These are phyloP conservation scores for Malus orientalis DNA, from an alignment of 306 rosid species.

Conservation along the genomic window DNA sequence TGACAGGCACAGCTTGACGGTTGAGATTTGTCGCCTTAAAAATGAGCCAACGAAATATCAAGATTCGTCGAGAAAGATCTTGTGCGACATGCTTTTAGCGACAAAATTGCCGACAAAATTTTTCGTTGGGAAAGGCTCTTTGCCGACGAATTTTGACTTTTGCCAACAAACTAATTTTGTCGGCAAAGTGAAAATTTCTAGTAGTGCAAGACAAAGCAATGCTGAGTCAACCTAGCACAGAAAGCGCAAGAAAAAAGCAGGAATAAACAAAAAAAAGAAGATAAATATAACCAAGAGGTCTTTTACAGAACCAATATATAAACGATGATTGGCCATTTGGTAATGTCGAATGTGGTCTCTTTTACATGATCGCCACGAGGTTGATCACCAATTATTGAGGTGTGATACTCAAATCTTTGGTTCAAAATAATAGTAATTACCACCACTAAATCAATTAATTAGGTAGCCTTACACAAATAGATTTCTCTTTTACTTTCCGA, in stretches of 20 bases:
- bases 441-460: neutral
- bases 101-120: too few species aligned
- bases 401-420: neutral
- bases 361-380: constrained; percentile 11
- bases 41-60: too few species aligned
- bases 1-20: too few species aligned
- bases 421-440: neutral
- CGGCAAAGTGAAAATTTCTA: too few species aligned
- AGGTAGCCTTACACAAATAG: neutral
- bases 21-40: too few species aligned
- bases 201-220: constrained; percentile 1
- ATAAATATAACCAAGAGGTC: constrained; percentile 22
- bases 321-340: constrained; percentile 13
- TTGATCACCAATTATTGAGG: constrained; percentile 17
- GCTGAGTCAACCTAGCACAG: constrained; percentile 33
- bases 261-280: neutral
- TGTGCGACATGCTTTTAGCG: too few species aligned
- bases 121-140: too few species aligned
- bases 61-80: too few species aligned
- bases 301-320: too few species aligned
- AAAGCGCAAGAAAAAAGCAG: neutral
- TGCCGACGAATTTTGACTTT: too few species aligned
- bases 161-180: too few species aligned
- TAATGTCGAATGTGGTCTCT: constrained; percentile 3
- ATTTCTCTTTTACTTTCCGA: neutral